Base-by-base conservation (phyloP, 1,284 basidiomycete genomes). In the Athelia psychrophila region DNA sequence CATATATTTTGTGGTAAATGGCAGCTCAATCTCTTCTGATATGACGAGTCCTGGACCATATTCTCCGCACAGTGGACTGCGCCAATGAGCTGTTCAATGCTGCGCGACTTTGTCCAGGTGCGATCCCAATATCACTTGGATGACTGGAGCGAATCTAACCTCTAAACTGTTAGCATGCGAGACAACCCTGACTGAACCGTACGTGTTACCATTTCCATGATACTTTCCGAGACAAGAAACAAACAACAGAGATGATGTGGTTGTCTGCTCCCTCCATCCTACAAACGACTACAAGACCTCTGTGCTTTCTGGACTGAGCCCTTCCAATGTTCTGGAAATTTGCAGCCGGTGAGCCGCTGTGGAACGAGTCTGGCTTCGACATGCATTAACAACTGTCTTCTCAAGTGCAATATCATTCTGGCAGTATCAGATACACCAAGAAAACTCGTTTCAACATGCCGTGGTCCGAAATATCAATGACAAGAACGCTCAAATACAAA, bases 271-370 rank as follows among this genome's bases (percentile, higher is more conserved):
- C 4, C 65, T 91, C 20, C 84, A 86, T 61, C 89, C 90, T 0
- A 84, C 88, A 2, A 92, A 92, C 62, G 89, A 92, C 66, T 92
- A 92, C 68, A 92, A 91, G 72, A 92, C 90, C 90, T 92, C 89
- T n/a, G 89, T 92, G 54, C 71, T 92, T 38, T 91, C 90, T 16
- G 90, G 90, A 1, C 64, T 92, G 44, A 81, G 76, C 24, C 89
- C 90, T 8, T 79, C 84, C 1, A 78, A 79, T 24, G 84, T 92
- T 49, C 68, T 91, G 45, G 90, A 92, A 61, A 89, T 92, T 44
- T 90, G 88, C 62, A 85, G 80, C 61, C 81, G 90, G 88, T 84
- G 53, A 16, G 76, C 16, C 20, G 30, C 18, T 9, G 2, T 22
- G 22, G 20, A 18, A 25, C 19, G 9, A 30, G 8, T 25, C 23